Conservation (phyloP, 768 basidiomycete species). For the Lactifluus volemus region DNA sequence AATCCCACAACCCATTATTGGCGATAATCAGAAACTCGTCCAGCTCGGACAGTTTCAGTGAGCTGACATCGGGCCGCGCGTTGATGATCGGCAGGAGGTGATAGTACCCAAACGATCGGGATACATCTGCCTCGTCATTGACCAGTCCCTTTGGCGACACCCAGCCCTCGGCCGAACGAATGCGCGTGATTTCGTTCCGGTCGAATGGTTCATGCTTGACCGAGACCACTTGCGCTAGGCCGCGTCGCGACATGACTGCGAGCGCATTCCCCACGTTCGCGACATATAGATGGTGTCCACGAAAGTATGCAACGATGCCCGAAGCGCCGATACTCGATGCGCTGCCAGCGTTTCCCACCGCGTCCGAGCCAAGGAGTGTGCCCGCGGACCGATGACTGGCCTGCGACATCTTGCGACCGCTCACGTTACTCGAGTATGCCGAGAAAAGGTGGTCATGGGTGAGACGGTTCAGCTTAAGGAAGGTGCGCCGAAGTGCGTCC, state of each 20-base stretch:
- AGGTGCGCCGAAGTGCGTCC: conserved; percentile 81
- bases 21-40: conserved; percentile 97
- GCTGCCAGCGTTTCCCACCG: conserved; percentile 30
- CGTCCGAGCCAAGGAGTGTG: conserved; percentile 26
- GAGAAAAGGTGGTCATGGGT: conserved; percentile 61
- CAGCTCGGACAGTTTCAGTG: conserved; percentile 60
- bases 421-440: conserved; percentile 24
- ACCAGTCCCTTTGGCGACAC: conserved; percentile 85
- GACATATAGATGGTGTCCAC: conserved; percentile 70
- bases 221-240: conserved; percentile 65
- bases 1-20: conserved; percentile 90
- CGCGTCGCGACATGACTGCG: conserved; percentile 76
- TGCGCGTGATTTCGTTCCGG: conserved; percentile 73
- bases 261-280: conserved; percentile 87
- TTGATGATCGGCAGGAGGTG: conserved; percentile 86
- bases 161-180: conserved; percentile 89
- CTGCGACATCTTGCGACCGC: conserved; percentile 62
- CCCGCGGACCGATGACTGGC: conserved; percentile 29
- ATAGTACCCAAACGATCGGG: conserved; percentile 92
- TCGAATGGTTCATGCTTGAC: conserved; percentile 87
- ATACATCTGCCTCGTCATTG: conserved; percentile 85
- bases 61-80: conserved; percentile 71
- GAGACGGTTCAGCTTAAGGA: conserved; percentile 77
- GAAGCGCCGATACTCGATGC: conserved; percentile 63
- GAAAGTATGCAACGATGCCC: conserved; percentile 80